Evolutionary conservation across 768 basidiomycete genomes (phyloP), one percentile per base, ranked within the genome.

Genomic region (Leccinum boreale): DNA sequence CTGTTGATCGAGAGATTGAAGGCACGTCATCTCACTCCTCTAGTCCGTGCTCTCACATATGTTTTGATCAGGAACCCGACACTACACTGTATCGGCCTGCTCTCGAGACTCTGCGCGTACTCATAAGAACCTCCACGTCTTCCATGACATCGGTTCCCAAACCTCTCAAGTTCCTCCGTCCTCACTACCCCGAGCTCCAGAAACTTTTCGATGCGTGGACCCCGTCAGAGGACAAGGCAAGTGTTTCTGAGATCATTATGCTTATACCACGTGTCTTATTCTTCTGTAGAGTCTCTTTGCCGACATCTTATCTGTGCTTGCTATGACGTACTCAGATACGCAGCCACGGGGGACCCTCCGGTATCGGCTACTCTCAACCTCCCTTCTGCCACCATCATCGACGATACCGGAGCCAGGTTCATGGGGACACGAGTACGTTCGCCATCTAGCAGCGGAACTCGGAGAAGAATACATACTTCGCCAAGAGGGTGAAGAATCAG

Each of bases 141-240:
- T 97, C 94, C 6, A 98, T 99, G 96, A 99, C 97, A 11, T 95
- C 94, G 23, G 96, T 99, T 10, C 97, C 97, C 1, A 98, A 99
- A 78, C 97, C 97, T 28, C 82, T 99, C 57, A 99, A 99, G 77
- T 99, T 99, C 75, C 82, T 99, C 29, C 88, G 94, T 56, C 95
- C 94, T 33, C 89, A 94, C 70, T 99, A 96, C 71, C 90, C 89
- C 50, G 87, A 85, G 57, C 82, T 96, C 44, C 90, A 94, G 72
- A 79, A 79, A 23, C 76, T 98, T 26, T 95, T 94, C 71, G 87
- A 92, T 58, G 79, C 86, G 39, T 92, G 94, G 88, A 71, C 85
- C 2, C 68, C 81, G 23, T 94, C 92, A 42, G 85, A 87, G 63
- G 82, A 91, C 78, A 90, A 89, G 81, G 67, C 33, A 66, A 49